Conservation (phyloP, 129 eudicot species). For the Mikania micrantha region DNA sequence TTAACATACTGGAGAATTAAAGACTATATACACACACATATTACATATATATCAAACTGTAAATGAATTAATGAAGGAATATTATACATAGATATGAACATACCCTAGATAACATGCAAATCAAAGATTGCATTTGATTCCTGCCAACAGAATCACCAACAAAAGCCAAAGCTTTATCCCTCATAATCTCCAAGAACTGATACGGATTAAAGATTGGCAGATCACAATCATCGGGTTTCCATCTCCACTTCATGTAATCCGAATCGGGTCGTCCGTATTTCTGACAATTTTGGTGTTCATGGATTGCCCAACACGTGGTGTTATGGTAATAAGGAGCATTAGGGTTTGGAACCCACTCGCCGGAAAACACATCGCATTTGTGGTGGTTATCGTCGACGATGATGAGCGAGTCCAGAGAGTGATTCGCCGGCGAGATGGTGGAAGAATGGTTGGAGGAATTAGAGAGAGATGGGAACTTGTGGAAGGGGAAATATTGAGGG, state of each 20-base stretch:
- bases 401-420: slow-evolving; percentile 5
- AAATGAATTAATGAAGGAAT: neutral
- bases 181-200: slow-evolving; percentile 52
- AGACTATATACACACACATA: neutral
- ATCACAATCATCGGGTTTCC: slow-evolving; percentile 73
- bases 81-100: neutral
- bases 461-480: slow-evolving; percentile 12
- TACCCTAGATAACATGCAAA: slow-evolving; percentile 77
- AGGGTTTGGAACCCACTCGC: slow-evolving; percentile 74
- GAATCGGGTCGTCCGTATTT: slow-evolving; percentile 58
- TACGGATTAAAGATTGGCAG: slow-evolving; percentile 49
- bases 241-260: slow-evolving; percentile 62
- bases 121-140: slow-evolving; percentile 71
- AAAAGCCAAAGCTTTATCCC: slow-evolving; percentile 63
- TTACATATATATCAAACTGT: neutral
- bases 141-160: slow-evolving; percentile 85
- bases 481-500: slow-evolving; percentile 34
- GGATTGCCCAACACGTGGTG: slow-evolving; percentile 63
- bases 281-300: slow-evolving; percentile 81
- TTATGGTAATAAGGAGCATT: slow-evolving; percentile 67
- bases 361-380: slow-evolving; percentile 59
- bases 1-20: neutral
- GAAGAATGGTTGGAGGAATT: slow-evolving; percentile 9
- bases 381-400: slow-evolving; percentile 27
- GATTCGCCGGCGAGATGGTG: neutral